Base-by-base conservation (phyloP, 176 grass and related monocot species). In the Hyparrhenia diplandra region DNA sequence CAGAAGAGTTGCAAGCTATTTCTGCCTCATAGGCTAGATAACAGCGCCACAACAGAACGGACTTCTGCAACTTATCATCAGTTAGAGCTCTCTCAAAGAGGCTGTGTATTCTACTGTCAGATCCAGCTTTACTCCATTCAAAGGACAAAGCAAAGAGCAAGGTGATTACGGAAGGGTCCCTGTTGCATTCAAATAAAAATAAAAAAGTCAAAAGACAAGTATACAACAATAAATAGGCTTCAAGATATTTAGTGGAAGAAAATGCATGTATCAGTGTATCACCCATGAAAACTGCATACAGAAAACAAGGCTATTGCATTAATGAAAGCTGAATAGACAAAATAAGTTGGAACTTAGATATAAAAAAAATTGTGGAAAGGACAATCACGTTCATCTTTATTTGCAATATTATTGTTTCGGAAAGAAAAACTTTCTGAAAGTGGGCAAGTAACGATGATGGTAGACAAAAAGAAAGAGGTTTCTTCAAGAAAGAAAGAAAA, bases 11-110 rank as follows among this genome's bases (percentile, higher is more conserved):
- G 81, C 84, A 87, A 64, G 84, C 62, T 65, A 95, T 83, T 55
- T 95, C 88, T 34, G 76, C 76, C 79, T 93, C 92, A 67, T 95
- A 98, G 69, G 86, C 84, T 83, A 98, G 88, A 86, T 95, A 98
- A 79, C 83, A 91, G 35, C 90, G 90, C 95, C 95, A 98, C 36
- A 98, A 77, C 42, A 98, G 62, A 64, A 98, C 92, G 43, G 95
- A 98, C 64, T 98, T 95, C 80, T 98, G 92, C 65, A 95, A 89
- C 65, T 95, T 93, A 65, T 91, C 83, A 88, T 91, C 80, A 73
- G 88, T 57, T 75, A 98, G 62, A 74, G 96, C 96, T 90, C 84
- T 98, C 85, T 98, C 96, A 80, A 95, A 98, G 29, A 98, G 59
- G 73, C 86, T 79, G 29, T 98, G 95, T 54, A 98, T 95, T 84